A percentile compares a stretch with the other conserved stretches of the same genome.
phyloP scores from a whole-genome alignment of 2,329 filamentous ascomycete species.

The Stagonosporopsis rhizophila region DNA sequence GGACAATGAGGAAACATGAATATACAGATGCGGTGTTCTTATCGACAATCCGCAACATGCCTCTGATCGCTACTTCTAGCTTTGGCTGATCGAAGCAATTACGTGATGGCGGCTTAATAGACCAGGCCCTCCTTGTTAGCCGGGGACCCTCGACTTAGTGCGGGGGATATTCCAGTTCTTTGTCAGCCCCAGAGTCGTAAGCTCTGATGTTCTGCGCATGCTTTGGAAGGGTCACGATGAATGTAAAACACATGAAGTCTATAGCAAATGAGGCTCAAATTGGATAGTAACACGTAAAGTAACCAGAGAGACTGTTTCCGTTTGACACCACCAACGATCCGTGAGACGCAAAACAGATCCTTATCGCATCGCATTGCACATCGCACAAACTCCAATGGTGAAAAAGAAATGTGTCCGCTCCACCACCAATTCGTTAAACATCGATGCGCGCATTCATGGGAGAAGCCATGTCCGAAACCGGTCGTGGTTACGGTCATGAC shows the following conservation, averaged over 20 bases:
- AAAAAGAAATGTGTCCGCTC: slow-evolving; percentile 44
- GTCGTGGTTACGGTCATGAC: slow-evolving; percentile 22
- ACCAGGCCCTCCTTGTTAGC: slow-evolving; percentile 8
- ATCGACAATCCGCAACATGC: neutral
- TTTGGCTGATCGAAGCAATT: neutral
- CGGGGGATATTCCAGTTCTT: slow-evolving; percentile 2
- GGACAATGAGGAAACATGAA: slow-evolving; percentile 18
- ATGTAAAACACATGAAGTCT: slow-evolving; percentile 1
- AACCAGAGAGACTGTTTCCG: slow-evolving; percentile 46
- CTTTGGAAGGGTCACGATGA: neutral
- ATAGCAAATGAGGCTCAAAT: slow-evolving; percentile 48
- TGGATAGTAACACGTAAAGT: slow-evolving; percentile 47
- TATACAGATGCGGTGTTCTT: neutral
- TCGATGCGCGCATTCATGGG: slow-evolving; percentile 44
- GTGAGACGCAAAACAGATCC: slow-evolving; percentile 39
- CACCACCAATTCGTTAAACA: slow-evolving; percentile 48
- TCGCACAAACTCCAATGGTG: slow-evolving; percentile 49
- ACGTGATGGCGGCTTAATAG: slow-evolving; percentile 7
- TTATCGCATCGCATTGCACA: slow-evolving; percentile 35
- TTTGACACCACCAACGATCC: slow-evolving; percentile 43
- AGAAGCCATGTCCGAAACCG: slow-evolving; percentile 13
- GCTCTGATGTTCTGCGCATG: neutral
- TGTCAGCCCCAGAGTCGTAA: slow-evolving; percentile 3
- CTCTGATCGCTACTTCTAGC: neutral
- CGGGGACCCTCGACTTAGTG: slow-evolving; percentile 8